Evolutionary conservation across 2,329 filamentous ascomycete species (phyloP).

Genomic region (Nemania diffusa): DNA sequence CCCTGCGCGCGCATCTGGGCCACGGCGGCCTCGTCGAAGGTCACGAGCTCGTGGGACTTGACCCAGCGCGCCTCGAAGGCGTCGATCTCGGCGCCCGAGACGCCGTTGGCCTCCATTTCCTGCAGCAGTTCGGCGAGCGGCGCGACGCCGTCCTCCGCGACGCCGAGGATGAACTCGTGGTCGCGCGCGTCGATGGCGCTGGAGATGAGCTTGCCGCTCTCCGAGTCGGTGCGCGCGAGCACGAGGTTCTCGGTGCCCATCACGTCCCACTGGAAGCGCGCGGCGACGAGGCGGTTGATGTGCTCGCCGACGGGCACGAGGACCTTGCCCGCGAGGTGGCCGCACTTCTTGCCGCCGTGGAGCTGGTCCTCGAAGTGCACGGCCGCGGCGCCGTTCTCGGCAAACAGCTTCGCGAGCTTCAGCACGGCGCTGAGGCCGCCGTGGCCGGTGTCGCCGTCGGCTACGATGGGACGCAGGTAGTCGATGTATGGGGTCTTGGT

Average conservation of each 20-base stretch:
- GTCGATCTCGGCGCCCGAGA: conserved; percentile 82
- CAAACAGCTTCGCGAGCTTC: conserved; percentile 96
- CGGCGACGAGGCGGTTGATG: conserved; percentile 91
- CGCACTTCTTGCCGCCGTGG: conserved; percentile 98
- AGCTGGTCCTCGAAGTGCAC: conserved; percentile 99
- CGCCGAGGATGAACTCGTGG: conserved; percentile 95
- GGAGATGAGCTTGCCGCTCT: conserved; percentile 89
- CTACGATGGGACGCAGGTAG: conserved; percentile 93
- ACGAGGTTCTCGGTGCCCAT: conserved; percentile 97
- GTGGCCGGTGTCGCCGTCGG: conserved; percentile 95
- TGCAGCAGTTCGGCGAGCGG: conserved; percentile 90
- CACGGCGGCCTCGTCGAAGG: conserved; percentile 90
- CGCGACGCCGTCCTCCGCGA: conserved; percentile 77
- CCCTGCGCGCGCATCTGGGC: conserved; percentile 76
- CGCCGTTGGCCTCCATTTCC: conserved; percentile 85
- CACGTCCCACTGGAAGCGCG: conserved; percentile 97
- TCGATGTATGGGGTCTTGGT: conserved; percentile 84
- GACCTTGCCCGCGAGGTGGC: conserved; percentile 95
- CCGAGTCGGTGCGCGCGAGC: conserved; percentile 94
- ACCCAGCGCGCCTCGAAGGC: conserved; percentile 89
- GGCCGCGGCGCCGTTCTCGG: conserved; percentile 93
- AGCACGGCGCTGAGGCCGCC: conserved; percentile 92
- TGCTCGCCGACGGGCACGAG: conserved; percentile 94
- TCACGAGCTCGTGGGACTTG: conserved; percentile 83
- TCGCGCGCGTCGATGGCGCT: conserved; percentile 93